phyloP scores from a whole-genome alignment of 345 rosid species.

The Gossypium mustelinum region DNA sequence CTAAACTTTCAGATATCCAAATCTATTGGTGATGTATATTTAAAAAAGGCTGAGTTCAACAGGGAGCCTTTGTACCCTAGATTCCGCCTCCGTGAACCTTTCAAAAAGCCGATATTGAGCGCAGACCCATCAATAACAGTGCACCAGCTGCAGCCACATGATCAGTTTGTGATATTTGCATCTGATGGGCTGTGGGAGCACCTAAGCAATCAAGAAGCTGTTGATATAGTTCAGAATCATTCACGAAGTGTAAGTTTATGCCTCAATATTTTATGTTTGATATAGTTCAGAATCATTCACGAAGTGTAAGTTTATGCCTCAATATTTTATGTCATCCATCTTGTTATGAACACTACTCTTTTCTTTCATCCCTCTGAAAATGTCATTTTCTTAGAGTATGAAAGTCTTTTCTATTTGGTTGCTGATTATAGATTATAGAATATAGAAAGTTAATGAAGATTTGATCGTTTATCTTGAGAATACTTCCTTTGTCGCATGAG shows the following conservation, averaged over 20 bases:
- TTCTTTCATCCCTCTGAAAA: neutral
- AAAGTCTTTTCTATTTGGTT: conserved; percentile 1
- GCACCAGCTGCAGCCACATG: conserved; percentile 60
- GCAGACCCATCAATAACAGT: conserved; percentile 66
- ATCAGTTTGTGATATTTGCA: conserved; percentile 70
- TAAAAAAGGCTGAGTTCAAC: conserved; percentile 80
- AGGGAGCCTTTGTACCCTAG: conserved; percentile 65
- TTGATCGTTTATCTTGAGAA: neutral
- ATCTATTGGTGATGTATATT: conserved; percentile 81
- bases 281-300: conserved; percentile 59
- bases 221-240: conserved; percentile 62
- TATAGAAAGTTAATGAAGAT: neutral
- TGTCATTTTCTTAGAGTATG: neutral
- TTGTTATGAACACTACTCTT: neutral
- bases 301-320: conserved; percentile 41
- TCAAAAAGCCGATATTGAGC: conserved; percentile 62
- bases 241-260: conserved; percentile 47
- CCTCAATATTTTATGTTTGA: conserved; percentile 24
- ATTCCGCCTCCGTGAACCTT: conserved; percentile 67
- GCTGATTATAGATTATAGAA: neutral
- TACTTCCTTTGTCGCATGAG: neutral
- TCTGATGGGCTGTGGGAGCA: conserved; percentile 92
- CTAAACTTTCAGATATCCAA: conserved; percentile 53
- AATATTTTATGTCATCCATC: neutral
- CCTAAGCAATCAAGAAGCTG: conserved; percentile 79